Conservation (phyloP, 371 early-diverging fungal species). For the Zancudomyces culisetae region DNA sequence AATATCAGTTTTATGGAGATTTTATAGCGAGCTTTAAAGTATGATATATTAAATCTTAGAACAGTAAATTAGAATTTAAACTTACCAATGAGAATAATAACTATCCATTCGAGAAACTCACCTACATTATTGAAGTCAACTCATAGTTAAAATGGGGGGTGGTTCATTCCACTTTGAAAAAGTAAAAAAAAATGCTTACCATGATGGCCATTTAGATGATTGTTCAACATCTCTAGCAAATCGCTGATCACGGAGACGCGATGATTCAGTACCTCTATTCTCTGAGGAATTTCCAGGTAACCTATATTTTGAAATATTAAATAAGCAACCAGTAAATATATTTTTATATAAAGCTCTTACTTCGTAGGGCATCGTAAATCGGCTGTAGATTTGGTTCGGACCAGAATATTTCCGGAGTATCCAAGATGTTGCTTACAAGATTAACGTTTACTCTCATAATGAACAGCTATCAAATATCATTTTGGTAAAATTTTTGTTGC, state of each 20-base stretch:
- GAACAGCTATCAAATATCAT: conserved; percentile 68
- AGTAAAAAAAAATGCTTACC: conserved; percentile 4
- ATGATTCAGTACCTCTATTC: conserved; percentile 68
- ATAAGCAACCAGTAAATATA: not conserved
- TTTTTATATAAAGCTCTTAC: conserved; percentile 5
- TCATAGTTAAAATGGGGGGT: not conserved
- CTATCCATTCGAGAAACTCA: conserved; percentile 67
- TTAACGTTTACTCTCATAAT: conserved; percentile 79
- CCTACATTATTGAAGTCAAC: conserved; percentile 1
- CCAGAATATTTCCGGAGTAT: conserved; percentile 81
- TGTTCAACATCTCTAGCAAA: conserved; percentile 60
- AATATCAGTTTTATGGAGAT: too few species aligned
- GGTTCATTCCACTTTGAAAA: not conserved
- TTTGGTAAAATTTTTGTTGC: too few species aligned
- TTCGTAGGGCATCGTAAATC: conserved; percentile 47
- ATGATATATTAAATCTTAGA: too few species aligned
- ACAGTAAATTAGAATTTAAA: conserved; percentile 3
- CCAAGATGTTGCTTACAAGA: conserved; percentile 66
- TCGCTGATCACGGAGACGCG: conserved; percentile 60
- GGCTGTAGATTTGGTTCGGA: conserved; percentile 64
- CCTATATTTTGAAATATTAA: not conserved
- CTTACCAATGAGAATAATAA: conserved; percentile 55
- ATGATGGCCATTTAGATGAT: conserved; percentile 33
- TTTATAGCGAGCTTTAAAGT: too few species aligned
- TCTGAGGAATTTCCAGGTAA: conserved; percentile 66